Percentiles rank a stretch among this genome's conserved stretches.
Conservation (phyloP, 2,329 filamentous ascomycete genomes). For the Fusarium sp. region DNA sequence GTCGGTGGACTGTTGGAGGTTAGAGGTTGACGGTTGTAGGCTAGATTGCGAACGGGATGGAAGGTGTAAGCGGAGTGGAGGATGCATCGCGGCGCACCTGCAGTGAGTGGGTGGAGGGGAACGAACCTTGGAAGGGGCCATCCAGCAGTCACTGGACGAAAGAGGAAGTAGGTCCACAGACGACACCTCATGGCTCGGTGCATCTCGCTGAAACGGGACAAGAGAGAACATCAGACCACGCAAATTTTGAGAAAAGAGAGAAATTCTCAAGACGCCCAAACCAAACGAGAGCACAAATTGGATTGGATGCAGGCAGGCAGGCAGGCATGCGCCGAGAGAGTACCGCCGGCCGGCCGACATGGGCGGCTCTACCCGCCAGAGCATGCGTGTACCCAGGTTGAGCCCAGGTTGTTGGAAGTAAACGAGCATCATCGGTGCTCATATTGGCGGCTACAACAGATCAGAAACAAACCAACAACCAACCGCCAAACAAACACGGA, state of each 20-base stretch:
- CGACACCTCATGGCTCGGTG: constrained; percentile 37
- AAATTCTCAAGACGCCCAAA: constrained; percentile 11
- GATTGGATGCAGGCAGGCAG: not conserved
- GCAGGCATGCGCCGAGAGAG: constrained; percentile 13
- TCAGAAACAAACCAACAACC: constrained; percentile 1
- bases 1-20: not conserved
- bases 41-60: constrained; percentile 3
- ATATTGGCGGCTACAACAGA: not conserved
- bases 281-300: constrained; percentile 28
- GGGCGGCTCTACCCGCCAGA: constrained; percentile 5
- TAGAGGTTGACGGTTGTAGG: constrained; percentile 1
- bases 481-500: not conserved
- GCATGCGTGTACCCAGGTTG: not conserved
- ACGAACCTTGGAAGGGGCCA: constrained; percentile 15
- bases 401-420: constrained; percentile 1
- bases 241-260: constrained; percentile 16
- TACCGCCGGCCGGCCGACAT: constrained; percentile 5
- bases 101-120: constrained; percentile 14
- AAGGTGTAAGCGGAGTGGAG: constrained; percentile 20
- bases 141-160: constrained; percentile 39
- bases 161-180: constrained; percentile 43
- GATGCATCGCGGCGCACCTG: not conserved
- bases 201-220: constrained; percentile 44
- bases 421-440: not conserved
- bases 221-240: constrained; percentile 38